A percentile compares a stretch with the other conserved stretches of the same genome.
Evolutionary conservation across 805 yeast species (phyloP).

Genomic region (Torulaspora indica): DNA sequence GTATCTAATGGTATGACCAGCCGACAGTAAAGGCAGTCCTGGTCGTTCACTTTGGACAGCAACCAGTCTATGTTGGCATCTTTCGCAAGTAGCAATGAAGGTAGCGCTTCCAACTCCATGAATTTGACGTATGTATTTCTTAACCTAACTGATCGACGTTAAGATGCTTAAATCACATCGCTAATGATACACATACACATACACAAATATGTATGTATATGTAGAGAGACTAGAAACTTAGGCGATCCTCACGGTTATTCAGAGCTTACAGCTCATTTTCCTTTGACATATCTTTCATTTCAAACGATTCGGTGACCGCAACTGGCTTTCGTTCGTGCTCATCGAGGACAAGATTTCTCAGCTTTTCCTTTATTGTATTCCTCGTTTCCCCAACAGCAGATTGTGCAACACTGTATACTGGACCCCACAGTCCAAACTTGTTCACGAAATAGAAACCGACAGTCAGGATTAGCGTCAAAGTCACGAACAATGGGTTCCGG

Average conservation of each 20-base stretch:
- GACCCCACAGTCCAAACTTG: slow-evolving; percentile 68
- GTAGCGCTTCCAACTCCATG: neutral
- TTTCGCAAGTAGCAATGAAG: neutral
- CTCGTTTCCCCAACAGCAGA: slow-evolving; percentile 55
- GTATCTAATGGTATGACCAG: slow-evolving; percentile 1
- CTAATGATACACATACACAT: neutral
- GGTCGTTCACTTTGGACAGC: slow-evolving; percentile 2
- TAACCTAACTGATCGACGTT: neutral
- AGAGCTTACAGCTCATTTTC: slow-evolving; percentile 8
- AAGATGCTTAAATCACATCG: neutral
- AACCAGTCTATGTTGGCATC: slow-evolving; percentile 4
- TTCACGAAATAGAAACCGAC: slow-evolving; percentile 66
- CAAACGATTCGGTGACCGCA: slow-evolving; percentile 27
- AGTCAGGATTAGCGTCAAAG: slow-evolving; percentile 51
- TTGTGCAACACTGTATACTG: slow-evolving; percentile 57
- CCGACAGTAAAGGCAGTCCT: slow-evolving; percentile 6
- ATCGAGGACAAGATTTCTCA: slow-evolving; percentile 55
- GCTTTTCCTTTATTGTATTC: slow-evolving; percentile 50
- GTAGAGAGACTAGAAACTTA: neutral
- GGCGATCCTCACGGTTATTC: neutral
- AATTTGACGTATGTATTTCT: neutral
- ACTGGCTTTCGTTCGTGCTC: slow-evolving; percentile 36
- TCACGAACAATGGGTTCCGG: slow-evolving; percentile 78
- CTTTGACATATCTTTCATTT: slow-evolving; percentile 33
- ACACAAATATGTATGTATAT: neutral